Base-by-base conservation (phyloP, 805 yeast genomes). In the Millerozyma miso region DNA sequence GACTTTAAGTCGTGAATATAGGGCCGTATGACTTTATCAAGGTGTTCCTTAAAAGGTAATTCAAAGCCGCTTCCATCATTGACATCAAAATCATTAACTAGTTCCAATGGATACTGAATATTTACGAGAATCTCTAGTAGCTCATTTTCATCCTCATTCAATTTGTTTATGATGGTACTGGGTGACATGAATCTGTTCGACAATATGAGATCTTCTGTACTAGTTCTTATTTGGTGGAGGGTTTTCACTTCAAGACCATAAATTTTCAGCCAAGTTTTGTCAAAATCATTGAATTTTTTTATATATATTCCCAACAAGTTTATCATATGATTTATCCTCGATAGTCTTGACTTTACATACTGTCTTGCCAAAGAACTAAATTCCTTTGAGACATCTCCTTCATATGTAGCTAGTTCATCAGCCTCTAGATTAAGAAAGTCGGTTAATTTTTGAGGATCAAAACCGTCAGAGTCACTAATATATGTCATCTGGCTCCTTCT, bases 231-330 rank as follows among this genome's bases (percentile, higher is more conserved):
- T 31, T 54, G 53, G 33, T 62, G 56, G 23, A 69, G 60, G 33
- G 63, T 57, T 31, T 65, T 65, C n/a, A 60, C 51, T 46, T 69
- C 73, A 42, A 58, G 60, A 19, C 50, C 51, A 46, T 53, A 65
- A 13, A 65, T 55, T 38, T 59, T 58, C 16, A 52, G 43, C 73
- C 73, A 67, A 36, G 56, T 55, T 37, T 52, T 47, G 17, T 67
- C 71, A 41, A 63, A 60, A 3, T 58, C 59, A 23, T 46, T 49
- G 19, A 59, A 49, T 17, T 48, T 33, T 41, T 60, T 56, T 19
- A 67, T 52, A 41, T 60, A 60, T 16, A 51, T 35, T 31, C 55
- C 55, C 7, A 65, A 41, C 26, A 44, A 45, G 4, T 52, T 57
- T 20, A 63, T 44, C 45, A 65, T 43, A n/a, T 49, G 50, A 33